A percentile compares a stretch with the other conserved stretches of the same genome.
These are phyloP conservation scores for Ogataea dorogensis DNA, from an alignment of 805 yeast species.

Conservation along the genomic window DNA sequence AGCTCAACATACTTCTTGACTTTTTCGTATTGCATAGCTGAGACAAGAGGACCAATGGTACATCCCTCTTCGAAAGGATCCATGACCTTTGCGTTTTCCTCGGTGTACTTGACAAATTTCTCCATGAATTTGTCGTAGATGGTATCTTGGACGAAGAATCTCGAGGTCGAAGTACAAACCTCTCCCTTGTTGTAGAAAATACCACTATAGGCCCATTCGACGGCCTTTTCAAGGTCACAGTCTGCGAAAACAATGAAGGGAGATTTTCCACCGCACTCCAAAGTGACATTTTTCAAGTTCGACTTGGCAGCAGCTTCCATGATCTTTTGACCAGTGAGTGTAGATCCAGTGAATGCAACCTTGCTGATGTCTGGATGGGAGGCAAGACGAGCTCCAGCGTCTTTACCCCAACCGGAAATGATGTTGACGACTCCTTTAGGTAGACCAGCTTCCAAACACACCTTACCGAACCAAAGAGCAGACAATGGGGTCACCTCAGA, in stretches of 20 bases:
- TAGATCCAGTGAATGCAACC: constrained; percentile 80
- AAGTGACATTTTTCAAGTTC: constrained; percentile 55
- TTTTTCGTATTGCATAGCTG: constrained; percentile 62
- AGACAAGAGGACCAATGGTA: constrained; percentile 75
- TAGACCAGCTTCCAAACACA: constrained; percentile 64
- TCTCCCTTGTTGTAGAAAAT: constrained; percentile 48
- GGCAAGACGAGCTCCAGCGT: constrained; percentile 66
- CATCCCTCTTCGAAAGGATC: constrained; percentile 65
- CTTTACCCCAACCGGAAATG: constrained; percentile 68
- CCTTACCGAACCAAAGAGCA: constrained; percentile 61
- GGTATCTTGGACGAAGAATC: constrained; percentile 43
- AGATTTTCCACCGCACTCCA: constrained; percentile 63
- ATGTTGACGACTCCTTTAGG: constrained; percentile 78
- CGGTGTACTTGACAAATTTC: constrained; percentile 37
- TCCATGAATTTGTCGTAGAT: constrained; percentile 43
- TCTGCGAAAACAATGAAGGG: constrained; percentile 53
- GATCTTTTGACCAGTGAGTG: constrained; percentile 67
- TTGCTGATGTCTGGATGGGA: constrained; percentile 65
- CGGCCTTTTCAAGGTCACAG: constrained; percentile 52
- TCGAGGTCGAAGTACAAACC: constrained; percentile 47
- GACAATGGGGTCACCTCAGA: constrained; percentile 76
- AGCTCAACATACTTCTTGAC: constrained; percentile 63
- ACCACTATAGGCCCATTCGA: constrained; percentile 49
- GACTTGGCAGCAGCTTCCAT: constrained; percentile 62
- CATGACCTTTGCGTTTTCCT: constrained; percentile 52